A percentile compares a stretch with the other conserved stretches of the same genome.
phyloP scores from a whole-genome alignment of 352 stramenopile genomes.

The Globisporangium canariense region DNA sequence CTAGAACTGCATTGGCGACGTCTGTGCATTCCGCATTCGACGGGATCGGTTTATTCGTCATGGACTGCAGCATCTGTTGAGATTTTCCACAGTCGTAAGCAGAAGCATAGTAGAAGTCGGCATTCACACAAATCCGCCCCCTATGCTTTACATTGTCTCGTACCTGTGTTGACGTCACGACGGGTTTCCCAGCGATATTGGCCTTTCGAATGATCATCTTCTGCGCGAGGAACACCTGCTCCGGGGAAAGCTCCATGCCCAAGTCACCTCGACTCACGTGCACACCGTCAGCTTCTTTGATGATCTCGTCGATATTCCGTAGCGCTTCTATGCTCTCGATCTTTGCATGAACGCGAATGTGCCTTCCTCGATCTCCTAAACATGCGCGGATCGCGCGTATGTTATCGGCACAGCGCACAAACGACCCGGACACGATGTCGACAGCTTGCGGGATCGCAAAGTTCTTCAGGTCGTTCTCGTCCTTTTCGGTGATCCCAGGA shows the following conservation, averaged over 20 bases:
- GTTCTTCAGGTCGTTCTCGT: constrained; percentile 90
- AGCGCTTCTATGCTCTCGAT: constrained; percentile 99
- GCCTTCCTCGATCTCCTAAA: constrained; percentile 76
- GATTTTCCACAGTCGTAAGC: not conserved
- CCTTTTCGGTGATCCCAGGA: constrained; percentile 94
- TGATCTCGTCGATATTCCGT: constrained; percentile 96
- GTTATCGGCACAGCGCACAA: constrained; percentile 97
- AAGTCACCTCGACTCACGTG: constrained; percentile 99
- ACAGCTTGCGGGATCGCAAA: constrained; percentile 97
- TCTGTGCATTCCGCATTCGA: constrained; percentile 99
- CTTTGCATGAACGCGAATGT: constrained; percentile 97
- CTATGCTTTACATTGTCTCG: too few species aligned
- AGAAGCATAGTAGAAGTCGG: not conserved
- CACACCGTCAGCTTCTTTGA: constrained; percentile 97
- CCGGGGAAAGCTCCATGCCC: constrained; percentile 97
- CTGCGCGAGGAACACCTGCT: constrained; percentile 98
- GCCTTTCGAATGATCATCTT: constrained; percentile 99
- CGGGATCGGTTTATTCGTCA: constrained; percentile 96
- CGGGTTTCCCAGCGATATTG: constrained; percentile 97
- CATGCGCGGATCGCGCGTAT: constrained; percentile 87
- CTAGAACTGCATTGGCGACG: constrained; percentile 98
- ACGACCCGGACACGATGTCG: constrained; percentile 98
- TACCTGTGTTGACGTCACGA: constrained; percentile 93
- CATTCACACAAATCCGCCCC: too few species aligned
- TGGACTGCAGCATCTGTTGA: constrained; percentile 99